These are phyloP conservation scores for Zangia roseola DNA, from an alignment of 768 basidiomycete genomes.

Conservation along the genomic window DNA sequence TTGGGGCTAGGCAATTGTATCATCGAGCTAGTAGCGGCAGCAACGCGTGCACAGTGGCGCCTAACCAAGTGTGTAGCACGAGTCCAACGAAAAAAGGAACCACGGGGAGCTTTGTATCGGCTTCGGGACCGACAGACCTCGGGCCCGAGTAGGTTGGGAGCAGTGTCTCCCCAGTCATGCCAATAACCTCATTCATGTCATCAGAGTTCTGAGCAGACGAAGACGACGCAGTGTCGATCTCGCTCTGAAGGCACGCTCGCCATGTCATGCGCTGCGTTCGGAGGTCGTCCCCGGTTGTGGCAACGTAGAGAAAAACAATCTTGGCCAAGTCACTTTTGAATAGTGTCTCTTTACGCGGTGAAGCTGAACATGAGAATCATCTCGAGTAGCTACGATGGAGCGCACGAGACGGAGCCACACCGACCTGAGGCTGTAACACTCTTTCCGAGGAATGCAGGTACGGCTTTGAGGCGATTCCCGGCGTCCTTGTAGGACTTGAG, in stretches of 20 bases:
- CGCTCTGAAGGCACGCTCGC: slow-evolving; percentile 11
- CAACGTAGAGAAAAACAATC: slow-evolving; percentile 1
- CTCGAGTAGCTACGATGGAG: background rate
- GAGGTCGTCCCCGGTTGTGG: slow-evolving; percentile 13
- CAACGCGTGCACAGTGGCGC: too few relatives aligned
- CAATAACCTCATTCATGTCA: background rate
- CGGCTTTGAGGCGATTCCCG: slow-evolving; percentile 3
- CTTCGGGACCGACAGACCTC: background rate
- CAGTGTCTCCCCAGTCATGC: too few relatives aligned
- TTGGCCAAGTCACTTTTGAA: slow-evolving; percentile 13
- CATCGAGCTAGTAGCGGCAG: too few relatives aligned
- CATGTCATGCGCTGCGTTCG: slow-evolving; percentile 12
- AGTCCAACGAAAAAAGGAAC: too few relatives aligned
- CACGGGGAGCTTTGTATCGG: background rate
- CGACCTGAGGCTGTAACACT: background rate
- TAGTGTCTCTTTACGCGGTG: background rate
- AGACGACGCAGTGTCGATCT: background rate
- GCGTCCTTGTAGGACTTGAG: slow-evolving; percentile 6
- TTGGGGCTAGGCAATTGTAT: too few relatives aligned
- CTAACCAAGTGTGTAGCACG: too few relatives aligned
- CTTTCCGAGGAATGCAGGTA: slow-evolving; percentile 7
- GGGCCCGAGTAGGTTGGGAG: background rate
- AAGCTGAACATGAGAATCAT: background rate
- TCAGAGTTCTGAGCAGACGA: too few relatives aligned
- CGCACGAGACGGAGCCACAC: background rate